These are phyloP conservation scores for Ophiostoma angusticollis DNA, from an alignment of 2,329 filamentous ascomycete species.

Conservation along the genomic window DNA sequence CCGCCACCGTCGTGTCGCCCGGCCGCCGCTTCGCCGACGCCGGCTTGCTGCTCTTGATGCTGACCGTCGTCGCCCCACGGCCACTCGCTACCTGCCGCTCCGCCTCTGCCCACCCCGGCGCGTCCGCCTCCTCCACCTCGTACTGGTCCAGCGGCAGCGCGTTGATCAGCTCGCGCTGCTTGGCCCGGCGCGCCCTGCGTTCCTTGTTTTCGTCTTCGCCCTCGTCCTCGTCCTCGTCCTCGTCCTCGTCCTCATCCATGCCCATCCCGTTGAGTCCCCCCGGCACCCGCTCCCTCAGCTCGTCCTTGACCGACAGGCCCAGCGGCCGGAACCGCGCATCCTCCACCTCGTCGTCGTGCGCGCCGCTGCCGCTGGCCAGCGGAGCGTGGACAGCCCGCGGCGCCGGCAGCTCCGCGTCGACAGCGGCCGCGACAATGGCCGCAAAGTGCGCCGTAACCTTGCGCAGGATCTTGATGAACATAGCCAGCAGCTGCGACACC, in stretches of 20 bases:
- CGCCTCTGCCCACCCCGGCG: slow-evolving; percentile 51
- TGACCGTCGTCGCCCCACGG: slow-evolving; percentile 53
- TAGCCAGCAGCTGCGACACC: slow-evolving; percentile 71
- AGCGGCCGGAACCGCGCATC: slow-evolving; percentile 58
- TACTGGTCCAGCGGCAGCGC: slow-evolving; percentile 79
- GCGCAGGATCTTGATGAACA: slow-evolving; percentile 93
- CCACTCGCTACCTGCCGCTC: slow-evolving; percentile 60
- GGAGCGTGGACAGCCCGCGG: slow-evolving; percentile 46
- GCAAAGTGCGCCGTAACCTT: slow-evolving; percentile 76
- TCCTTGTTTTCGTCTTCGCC: slow-evolving; percentile 65
- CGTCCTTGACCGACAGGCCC: slow-evolving; percentile 60
- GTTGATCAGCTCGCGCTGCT: slow-evolving; percentile 70
- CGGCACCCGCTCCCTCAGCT: slow-evolving; percentile 42
- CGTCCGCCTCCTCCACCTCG: slow-evolving; percentile 47
- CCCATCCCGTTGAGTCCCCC: background rate
- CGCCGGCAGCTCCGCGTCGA: slow-evolving; percentile 53
- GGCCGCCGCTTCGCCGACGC: slow-evolving; percentile 57
- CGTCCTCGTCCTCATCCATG: slow-evolving; percentile 61
- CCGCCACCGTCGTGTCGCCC: slow-evolving; percentile 36
- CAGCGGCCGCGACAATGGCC: slow-evolving; percentile 59
- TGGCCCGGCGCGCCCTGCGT: slow-evolving; percentile 55
- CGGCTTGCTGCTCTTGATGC: slow-evolving; percentile 61
- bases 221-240: slow-evolving; percentile 62
- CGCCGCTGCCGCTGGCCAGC: slow-evolving; percentile 45
- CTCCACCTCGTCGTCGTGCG: slow-evolving; percentile 56